Evolutionary conservation across 495 filamentous ascomycete species (phyloP), one percentile per base, ranked within the genome.

Genomic region (Sporormia fimetaria): DNA sequence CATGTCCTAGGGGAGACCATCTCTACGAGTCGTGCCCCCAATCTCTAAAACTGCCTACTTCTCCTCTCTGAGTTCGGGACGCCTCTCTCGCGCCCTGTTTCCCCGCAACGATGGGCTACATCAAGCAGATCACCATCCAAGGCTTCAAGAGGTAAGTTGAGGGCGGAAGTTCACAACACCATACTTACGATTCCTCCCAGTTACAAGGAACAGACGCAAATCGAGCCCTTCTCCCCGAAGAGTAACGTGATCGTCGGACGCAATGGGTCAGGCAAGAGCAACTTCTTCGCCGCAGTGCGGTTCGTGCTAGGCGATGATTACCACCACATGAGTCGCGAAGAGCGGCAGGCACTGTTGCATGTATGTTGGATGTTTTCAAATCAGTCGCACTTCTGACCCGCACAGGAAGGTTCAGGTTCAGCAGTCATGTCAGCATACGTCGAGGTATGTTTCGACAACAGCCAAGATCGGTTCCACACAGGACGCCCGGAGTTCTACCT

Each of bases 81-180:
- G n/a, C n/a, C n/a, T n/a, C n/a, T n/a, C n/a, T n/a, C n/a, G 37
- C 23, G 4, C 18, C 5, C 17, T 10, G 7, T 2, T 30, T 21
- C 16, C 24, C 37, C 49, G 31, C 33, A 22, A 24, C 39, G 15
- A 54, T 42, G 47, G 94, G 96, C 86, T 86, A 92, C 67, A 95
- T 99, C 74, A 96, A 96, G 63, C 90, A 99, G 69, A 94, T 99
- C 58, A 99, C 95, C 64, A 96, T 99, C 57, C 90, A 99, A 57
- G 90, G 90, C 73, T 99, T 99, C 68, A 96, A 96, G 67, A 94
- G 88, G 88, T 94, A 62, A 40, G 66, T 22, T 12, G n/a, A n/a
- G n/a, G 50, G 37, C 18, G 33, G 32, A 39, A 3, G 7, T 12
- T 12, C 15, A 17, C 28, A 28, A n/a, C 37, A 33, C 17, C 41